phyloP scores from a whole-genome alignment of 2,329 filamentous ascomycete genomes.

The Penicillium sp. region DNA sequence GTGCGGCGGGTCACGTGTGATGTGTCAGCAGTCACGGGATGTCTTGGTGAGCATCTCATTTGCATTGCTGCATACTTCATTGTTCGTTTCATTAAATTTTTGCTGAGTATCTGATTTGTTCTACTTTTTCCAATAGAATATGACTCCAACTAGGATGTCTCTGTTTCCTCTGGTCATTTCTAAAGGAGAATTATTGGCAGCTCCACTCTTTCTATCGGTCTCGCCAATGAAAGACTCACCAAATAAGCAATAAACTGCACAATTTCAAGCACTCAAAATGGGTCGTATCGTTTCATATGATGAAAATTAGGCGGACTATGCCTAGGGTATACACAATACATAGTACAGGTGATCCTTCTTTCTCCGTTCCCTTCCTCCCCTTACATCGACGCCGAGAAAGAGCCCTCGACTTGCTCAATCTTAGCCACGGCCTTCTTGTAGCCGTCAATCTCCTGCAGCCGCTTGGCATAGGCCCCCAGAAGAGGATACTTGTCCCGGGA shows the following conservation, averaged over 20 bases:
- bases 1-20: not conserved
- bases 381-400: constrained; percentile 36
- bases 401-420: constrained; percentile 47
- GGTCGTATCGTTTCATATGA: not conserved
- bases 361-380: not conserved
- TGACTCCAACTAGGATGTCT: too few relatives aligned
- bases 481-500: constrained; percentile 42
- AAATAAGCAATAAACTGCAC: not conserved
- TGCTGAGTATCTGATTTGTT: too few relatives aligned
- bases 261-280: not conserved
- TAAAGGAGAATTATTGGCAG: not conserved
- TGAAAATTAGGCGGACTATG: not conserved
- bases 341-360: not conserved
- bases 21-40: constrained; percentile 2
- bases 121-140: too few relatives aligned
- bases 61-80: too few relatives aligned
- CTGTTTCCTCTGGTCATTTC: too few relatives aligned
- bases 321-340: constrained; percentile 2
- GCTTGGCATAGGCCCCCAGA: constrained; percentile 41
- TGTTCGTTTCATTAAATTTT: too few relatives aligned
- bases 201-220: not conserved
- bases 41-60: too few relatives aligned
- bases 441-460: constrained; percentile 40
- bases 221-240: too few relatives aligned
- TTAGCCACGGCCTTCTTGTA: constrained; percentile 47